Base-by-base conservation (phyloP, 2,329 filamentous ascomycete species). In the Aureobasidium sp. region DNA sequence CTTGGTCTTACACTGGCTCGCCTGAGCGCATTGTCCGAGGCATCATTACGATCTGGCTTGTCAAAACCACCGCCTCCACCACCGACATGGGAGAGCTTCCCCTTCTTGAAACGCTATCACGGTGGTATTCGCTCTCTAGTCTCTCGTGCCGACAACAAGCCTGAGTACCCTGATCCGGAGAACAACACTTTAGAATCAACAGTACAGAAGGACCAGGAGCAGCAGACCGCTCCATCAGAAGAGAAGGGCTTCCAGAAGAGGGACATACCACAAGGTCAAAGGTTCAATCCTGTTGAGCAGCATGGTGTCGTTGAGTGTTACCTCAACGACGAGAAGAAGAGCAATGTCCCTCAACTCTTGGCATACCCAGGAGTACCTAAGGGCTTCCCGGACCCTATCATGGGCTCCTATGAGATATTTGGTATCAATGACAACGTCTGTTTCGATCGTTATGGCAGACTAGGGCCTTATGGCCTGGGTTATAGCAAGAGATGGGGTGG, bases 61-160 rank as follows among this genome's bases (percentile, higher is more conserved):
- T 72, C 74, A 38, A 89, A 89, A 69, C 85, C 85, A 16, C 85
- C 88, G 0, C 79, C 87, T 0, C 87, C 89, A 25, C 92, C 93
- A 16, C 88, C 90, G 0, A 79, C 87, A n/a, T 98, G 95, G 94
- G 93, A 97, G 76, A 88, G 87, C 13, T 98, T 97, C 75, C 89
- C 90, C 0, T 97, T 97, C 73, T 79, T 99, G 68, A 91, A 91
- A 67, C 87, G 95, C 69, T 99, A 98, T 76, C 96, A 98, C 76
- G 95, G 94, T 18, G 96, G 96, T 1, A 86, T 99, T 66, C 86
- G 91, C 69, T 91, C 87, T 0, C 75, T 99, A 67, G 88, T 93
- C 0, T 79, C 88, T 0, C 81, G 89, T 31, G 77, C 84, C 18
- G 83, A 93, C 55, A 95, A 95, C 70, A 82, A 85, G 13, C 91